These are phyloP conservation scores for Wickerhamiella vanderwaltii DNA, from an alignment of 805 yeast species.

Conservation along the genomic window DNA sequence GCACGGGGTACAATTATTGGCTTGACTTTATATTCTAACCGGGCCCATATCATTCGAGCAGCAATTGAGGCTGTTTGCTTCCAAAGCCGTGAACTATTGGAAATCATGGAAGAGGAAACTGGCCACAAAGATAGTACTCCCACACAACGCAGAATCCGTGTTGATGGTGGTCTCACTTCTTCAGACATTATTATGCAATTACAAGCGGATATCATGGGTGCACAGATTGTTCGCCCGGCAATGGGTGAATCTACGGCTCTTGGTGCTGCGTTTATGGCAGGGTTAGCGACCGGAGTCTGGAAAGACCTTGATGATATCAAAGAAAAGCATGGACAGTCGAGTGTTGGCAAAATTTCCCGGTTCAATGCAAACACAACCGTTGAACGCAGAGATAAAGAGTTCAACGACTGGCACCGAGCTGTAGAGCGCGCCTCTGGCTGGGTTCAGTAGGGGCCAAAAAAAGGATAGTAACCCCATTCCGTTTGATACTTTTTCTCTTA, in stretches of 20 bases:
- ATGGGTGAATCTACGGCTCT: slow-evolving; percentile 87
- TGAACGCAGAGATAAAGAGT: slow-evolving; percentile 46
- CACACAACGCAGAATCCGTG: slow-evolving; percentile 31
- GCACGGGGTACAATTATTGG: slow-evolving; percentile 91
- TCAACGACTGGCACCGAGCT: slow-evolving; percentile 78
- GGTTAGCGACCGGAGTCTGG: slow-evolving; percentile 66
- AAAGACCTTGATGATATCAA: slow-evolving; percentile 56
- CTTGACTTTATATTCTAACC: slow-evolving; percentile 81
- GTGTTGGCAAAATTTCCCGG: slow-evolving; percentile 17
- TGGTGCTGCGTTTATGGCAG: slow-evolving; percentile 96
- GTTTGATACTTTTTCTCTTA: too few species aligned
- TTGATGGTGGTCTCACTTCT: slow-evolving; percentile 92
- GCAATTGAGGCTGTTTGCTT: slow-evolving; percentile 91
- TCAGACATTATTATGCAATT: slow-evolving; percentile 87
- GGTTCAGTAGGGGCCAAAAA: slow-evolving; percentile 36
- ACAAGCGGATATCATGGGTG: slow-evolving; percentile 85
- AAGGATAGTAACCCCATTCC: too few species aligned
- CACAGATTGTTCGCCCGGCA: slow-evolving; percentile 67
- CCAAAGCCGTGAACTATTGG: slow-evolving; percentile 81
- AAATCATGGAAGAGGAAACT: slow-evolving; percentile 81
- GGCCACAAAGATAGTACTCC: slow-evolving; percentile 31
- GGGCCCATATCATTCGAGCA: slow-evolving; percentile 85
- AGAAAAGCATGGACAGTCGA: slow-evolving; percentile 19
- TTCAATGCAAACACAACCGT: slow-evolving; percentile 35
- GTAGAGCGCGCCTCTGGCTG: slow-evolving; percentile 72